phyloP scores from a whole-genome alignment of 257 asterid species.

The Nicotiana benthamiana region DNA sequence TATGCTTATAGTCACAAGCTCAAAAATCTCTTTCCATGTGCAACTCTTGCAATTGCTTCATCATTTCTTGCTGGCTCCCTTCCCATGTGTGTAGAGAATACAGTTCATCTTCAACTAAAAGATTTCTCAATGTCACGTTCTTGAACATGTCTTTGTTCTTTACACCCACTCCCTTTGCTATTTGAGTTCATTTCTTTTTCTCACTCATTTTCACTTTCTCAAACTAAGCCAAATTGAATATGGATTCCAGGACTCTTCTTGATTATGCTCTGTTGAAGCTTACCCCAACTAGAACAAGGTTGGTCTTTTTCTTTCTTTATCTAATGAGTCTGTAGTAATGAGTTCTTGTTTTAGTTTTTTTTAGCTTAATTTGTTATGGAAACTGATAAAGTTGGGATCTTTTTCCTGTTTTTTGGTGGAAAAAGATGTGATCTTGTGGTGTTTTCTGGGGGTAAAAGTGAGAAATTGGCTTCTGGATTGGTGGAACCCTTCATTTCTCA shows the following conservation, averaged over 20 bases:
- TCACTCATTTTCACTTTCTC: not conserved
- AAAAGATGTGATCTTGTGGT: conserved; percentile 76
- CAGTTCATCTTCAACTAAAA: conserved; percentile 18
- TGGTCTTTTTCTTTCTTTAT: not conserved
- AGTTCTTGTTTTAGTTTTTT: not conserved
- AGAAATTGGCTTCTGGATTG: conserved; percentile 84
- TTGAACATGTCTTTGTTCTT: conserved; percentile 1
- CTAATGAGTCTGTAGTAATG: not conserved
- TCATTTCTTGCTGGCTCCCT: conserved; percentile 65
- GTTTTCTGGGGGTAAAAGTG: conserved; percentile 60
- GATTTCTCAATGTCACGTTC: conserved; percentile 36
- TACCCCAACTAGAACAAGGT: conserved; percentile 92
- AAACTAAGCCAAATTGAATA: conserved; percentile 9
- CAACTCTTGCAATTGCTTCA: conserved; percentile 21
- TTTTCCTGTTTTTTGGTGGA: conserved; percentile 9
- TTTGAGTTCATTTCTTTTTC: conserved; percentile 1
- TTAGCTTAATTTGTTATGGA: not conserved
- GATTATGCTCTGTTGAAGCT: conserved; percentile 78
- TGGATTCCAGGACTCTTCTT: conserved; percentile 58
- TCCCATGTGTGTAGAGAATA: conserved; percentile 37
- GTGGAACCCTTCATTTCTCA: conserved; percentile 81
- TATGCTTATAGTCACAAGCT: conserved; percentile 12
- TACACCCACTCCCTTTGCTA: not conserved
- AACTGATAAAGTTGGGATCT: conserved; percentile 8
- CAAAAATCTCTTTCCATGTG: conserved; percentile 41